A percentile compares a stretch with the other conserved stretches of the same genome.
phyloP scores from a whole-genome alignment of 805 yeast genomes.

The Jamesozyma jinghongensis region DNA sequence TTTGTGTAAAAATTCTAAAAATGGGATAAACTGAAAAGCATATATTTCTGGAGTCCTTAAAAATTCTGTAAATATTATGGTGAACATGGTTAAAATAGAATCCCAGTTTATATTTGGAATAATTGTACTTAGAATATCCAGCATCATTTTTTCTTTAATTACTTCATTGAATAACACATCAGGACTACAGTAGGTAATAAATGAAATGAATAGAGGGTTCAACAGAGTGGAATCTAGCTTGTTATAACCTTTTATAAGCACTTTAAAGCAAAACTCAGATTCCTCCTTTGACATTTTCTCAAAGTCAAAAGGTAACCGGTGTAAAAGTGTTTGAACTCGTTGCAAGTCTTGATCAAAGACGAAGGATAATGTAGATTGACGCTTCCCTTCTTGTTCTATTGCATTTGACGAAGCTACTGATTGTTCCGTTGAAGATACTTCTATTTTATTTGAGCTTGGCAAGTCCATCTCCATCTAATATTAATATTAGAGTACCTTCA shows the following conservation, averaged over 20 bases:
- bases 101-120: slow-evolving; percentile 8
- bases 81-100: slow-evolving; percentile 6
- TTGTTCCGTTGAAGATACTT: background rate
- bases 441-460: too few relatives aligned
- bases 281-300: slow-evolving; percentile 3
- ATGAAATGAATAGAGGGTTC: slow-evolving; percentile 6
- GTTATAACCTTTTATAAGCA: background rate
- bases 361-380: background rate
- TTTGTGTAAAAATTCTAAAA: slow-evolving; percentile 6
- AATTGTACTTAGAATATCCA: slow-evolving; percentile 6
- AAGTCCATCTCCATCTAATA: too few relatives aligned
- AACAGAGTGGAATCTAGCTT: too few relatives aligned
- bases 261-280: slow-evolving; percentile 1
- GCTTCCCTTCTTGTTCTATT: background rate
- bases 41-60: slow-evolving; percentile 6
- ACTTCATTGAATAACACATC: slow-evolving; percentile 7
- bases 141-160: slow-evolving; percentile 6
- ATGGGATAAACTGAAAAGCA: slow-evolving; percentile 4
- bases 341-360: background rate
- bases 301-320: slow-evolving; percentile 1
- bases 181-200: slow-evolving; percentile 10
- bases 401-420: background rate
- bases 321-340: background rate
- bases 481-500: too few relatives aligned
- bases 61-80: slow-evolving; percentile 7